Conservation (phyloP, 1,284 basidiomycete species). For the Puccinia triticina region DNA sequence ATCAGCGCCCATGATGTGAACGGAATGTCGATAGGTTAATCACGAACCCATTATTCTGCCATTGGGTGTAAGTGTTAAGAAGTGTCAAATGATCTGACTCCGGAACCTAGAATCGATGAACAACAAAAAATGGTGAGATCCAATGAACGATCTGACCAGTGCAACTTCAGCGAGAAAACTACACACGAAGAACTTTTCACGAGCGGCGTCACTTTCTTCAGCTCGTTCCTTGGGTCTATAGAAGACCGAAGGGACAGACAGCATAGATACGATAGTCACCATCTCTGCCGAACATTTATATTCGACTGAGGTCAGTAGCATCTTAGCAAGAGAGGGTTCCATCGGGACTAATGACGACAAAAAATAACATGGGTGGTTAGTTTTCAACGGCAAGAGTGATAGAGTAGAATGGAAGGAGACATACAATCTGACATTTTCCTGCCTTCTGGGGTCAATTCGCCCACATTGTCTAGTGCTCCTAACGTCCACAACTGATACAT, state of each 20-base stretch:
- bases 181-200: conserved; percentile 88
- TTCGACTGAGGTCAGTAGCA: conserved; percentile 93
- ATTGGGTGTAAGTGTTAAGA: conserved; percentile 94
- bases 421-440: conserved; percentile 90
- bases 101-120: conserved; percentile 65
- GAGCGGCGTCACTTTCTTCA: conserved; percentile 92
- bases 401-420: neutral
- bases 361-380: neutral
- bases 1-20: conserved; percentile 61
- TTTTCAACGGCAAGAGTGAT: neutral
- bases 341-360: conserved; percentile 61
- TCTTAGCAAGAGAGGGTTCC: conserved; percentile 90
- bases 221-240: conserved; percentile 92
- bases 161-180: neutral
- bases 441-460: conserved; percentile 88
- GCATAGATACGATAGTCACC: conserved; percentile 98
- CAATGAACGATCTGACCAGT: neutral
- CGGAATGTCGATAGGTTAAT: neutral
- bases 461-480: conserved; percentile 93
- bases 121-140: neutral
- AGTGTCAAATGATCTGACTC: conserved; percentile 96
- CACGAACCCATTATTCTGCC: conserved; percentile 86
- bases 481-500: conserved; percentile 99
- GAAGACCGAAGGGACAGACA: conserved; percentile 94
- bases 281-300: conserved; percentile 92